Evolutionary conservation across 1,284 basidiomycete species (phyloP), one percentile per base, ranked within the genome.

Genomic region (Volvariella volvacea): DNA sequence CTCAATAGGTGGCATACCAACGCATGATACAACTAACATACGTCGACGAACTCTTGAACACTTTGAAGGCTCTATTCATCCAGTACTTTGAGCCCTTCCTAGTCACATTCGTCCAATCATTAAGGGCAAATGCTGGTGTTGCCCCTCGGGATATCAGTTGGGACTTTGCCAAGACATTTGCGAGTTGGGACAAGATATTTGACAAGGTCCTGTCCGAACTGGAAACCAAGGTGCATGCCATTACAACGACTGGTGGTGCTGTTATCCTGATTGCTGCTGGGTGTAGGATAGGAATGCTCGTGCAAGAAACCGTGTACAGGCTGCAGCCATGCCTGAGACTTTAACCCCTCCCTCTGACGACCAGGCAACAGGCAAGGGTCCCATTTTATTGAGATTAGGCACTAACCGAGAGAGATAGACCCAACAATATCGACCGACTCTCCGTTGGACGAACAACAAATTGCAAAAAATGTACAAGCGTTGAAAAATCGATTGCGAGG

Each of bases 11-110:
- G 43, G 92, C 94, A 41, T 97, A 97, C 67, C 95, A 98, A 59
- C 88, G 95, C 38, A 93, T 99, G 49, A 74, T 99, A 12, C 94
- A 96, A 52, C 75, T 99, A 19, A 85, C 91, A 7, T 99, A 99
- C 61, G 86, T 98, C 46, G 91, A 95, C 0, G 85, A 92, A 39
- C 80, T 99, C 4, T 74, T 96, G 14, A 68, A 71, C 19, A 79
- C 88, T 3, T 73, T 92, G 56, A 92, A 92, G 59, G 70, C 80
- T 0, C 73, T 94, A 22, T 96, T 96, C 59, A 70, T 95, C 51
- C 83, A 90, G 57, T 74, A 89, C 45, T 95, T 91, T 58, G 75
- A 85, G 53, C 86, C 90, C 0, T 86, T 92, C 66, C 67, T 95
- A 36, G 70, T 83, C 15, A 73, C 85, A 0, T 88, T 95, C 48